Percentiles rank a stretch among this genome's conserved stretches.
Conservation (phyloP, 2,329 filamentous ascomycete genomes). For the Colletotrichum neosansevieriae region DNA sequence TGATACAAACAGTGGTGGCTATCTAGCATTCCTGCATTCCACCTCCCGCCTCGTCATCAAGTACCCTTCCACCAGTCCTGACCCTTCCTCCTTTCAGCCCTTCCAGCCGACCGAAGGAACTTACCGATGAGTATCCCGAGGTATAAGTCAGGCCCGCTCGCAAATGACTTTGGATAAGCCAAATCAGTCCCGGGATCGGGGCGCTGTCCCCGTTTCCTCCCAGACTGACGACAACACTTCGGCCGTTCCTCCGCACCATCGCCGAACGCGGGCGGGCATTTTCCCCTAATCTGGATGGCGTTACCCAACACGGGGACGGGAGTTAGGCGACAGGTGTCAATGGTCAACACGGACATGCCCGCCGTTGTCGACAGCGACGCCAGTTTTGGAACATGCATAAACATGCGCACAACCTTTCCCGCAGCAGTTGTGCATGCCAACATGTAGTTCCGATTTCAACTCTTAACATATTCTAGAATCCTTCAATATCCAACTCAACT, state of each 20-base stretch:
- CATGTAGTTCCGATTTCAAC: constrained; percentile 1
- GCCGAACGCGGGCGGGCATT: constrained; percentile 23
- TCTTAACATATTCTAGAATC: background rate
- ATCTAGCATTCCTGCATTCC: constrained; percentile 8
- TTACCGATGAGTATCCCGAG: background rate
- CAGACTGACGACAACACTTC: constrained; percentile 21
- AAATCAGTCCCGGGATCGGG: constrained; percentile 14
- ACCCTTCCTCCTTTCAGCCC: background rate
- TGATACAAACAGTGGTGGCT: background rate
- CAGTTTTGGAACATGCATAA: constrained; percentile 2
- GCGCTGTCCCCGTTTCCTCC: constrained; percentile 8
- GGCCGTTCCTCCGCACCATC: constrained; percentile 16
- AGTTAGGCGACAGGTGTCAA: background rate
- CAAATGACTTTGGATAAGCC: background rate
- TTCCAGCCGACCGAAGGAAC: constrained; percentile 7
- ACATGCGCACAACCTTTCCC: background rate
- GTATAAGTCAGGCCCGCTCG: constrained; percentile 1
- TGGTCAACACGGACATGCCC: constrained; percentile 11
- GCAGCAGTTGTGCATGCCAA: constrained; percentile 13
- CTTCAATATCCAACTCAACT: background rate
- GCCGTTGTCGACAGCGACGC: background rate
- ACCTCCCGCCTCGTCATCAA: constrained; percentile 2
- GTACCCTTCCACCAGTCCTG: background rate
- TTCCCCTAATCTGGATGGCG: constrained; percentile 16
- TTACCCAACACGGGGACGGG: background rate